phyloP scores from a whole-genome alignment of 106 monocot genomes.

The Dioscorea alata region DNA sequence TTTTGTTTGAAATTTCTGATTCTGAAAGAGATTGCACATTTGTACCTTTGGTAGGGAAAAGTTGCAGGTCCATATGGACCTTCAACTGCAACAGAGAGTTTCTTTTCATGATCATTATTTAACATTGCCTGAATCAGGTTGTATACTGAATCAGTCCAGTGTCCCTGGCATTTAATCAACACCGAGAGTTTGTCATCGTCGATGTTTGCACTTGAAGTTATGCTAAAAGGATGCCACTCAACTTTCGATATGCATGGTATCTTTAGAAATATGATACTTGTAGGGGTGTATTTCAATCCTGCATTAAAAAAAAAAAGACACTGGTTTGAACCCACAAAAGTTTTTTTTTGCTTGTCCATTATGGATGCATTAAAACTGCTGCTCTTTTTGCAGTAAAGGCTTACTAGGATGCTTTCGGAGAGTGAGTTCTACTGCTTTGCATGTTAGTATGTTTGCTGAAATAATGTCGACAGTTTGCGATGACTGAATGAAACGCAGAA shows the following conservation, averaged over 20 bases:
- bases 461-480: constrained; percentile 20
- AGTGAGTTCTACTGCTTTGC: constrained; percentile 72
- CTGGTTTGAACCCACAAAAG: neutral
- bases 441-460: constrained; percentile 56
- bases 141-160: constrained; percentile 66
- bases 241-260: constrained; percentile 64
- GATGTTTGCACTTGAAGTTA: constrained; percentile 47
- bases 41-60: constrained; percentile 38
- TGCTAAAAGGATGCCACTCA: constrained; percentile 92
- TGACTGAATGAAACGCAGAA: constrained; percentile 54
- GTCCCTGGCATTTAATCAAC: constrained; percentile 61
- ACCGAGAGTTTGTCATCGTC: constrained; percentile 42
- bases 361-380: neutral
- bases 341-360: neutral
- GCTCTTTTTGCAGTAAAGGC: neutral
- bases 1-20: no score
- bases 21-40: neutral
- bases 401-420: constrained; percentile 55
- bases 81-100: constrained; percentile 40
- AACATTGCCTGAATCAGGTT: constrained; percentile 21
- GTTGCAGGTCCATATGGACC: constrained; percentile 74
- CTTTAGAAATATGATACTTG: constrained; percentile 67
- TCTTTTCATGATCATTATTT: constrained; percentile 10
- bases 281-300: constrained; percentile 68
- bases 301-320: neutral